These are phyloP conservation scores for Coniochaeta prunicola DNA, from an alignment of 2,329 filamentous ascomycete genomes.

Conservation along the genomic window DNA sequence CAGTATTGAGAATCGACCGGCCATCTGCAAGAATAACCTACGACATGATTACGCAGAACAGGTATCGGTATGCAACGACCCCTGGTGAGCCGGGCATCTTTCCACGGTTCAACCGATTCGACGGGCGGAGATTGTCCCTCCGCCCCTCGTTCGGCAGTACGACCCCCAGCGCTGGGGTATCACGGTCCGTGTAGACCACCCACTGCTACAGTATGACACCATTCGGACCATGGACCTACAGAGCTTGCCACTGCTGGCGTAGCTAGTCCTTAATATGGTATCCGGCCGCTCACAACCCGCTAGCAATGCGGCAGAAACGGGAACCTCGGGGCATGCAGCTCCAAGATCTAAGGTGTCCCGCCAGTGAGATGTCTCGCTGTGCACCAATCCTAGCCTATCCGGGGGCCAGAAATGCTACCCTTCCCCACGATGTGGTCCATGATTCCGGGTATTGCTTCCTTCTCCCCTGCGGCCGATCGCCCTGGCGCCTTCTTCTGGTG, in stretches of 20 bases:
- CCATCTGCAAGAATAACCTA: background rate
- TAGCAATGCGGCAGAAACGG: background rate
- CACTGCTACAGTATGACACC: background rate
- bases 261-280: background rate
- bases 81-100: background rate
- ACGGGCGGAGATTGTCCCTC: background rate
- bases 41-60: background rate
- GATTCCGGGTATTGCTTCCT: background rate
- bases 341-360: background rate
- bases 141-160: background rate
- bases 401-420: background rate
- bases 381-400: background rate
- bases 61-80: background rate
- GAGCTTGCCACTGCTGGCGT: background rate
- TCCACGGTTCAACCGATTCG: background rate
- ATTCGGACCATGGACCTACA: background rate
- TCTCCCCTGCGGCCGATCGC: background rate
- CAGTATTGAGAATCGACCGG: background rate
- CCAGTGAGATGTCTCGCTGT: background rate
- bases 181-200: background rate
- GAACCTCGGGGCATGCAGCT: conserved; percentile 1
- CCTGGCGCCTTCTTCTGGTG: background rate
- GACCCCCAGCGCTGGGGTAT: background rate
- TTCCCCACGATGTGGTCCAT: background rate
- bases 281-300: background rate